A percentile compares a stretch with the other conserved stretches of the same genome.
Conservation (phyloP, 2,329 filamentous ascomycete genomes). For the Massarina eburnea region DNA sequence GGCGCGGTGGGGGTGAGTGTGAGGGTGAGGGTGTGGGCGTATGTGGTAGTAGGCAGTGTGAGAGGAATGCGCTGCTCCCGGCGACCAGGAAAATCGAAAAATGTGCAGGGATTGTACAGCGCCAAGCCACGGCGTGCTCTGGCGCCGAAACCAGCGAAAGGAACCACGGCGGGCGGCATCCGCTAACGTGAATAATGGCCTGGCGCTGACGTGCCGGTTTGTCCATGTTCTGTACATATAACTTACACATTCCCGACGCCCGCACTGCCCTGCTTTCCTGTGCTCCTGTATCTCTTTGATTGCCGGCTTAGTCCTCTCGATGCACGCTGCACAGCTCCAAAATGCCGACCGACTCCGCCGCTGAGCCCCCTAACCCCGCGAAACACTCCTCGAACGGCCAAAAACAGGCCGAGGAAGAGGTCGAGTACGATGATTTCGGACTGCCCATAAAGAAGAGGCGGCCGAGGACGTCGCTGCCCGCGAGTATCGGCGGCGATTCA, state of each 20-base stretch:
- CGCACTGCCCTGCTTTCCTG: background rate
- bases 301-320: constrained; percentile 7
- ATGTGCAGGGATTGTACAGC: background rate
- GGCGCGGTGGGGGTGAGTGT: constrained; percentile 9
- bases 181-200: no score
- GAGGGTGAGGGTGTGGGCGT: background rate
- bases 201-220: constrained; percentile 1
- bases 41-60: constrained; percentile 3
- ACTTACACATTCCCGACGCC: constrained; percentile 5
- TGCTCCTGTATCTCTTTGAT: background rate
- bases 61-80: constrained; percentile 1
- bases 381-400: background rate
- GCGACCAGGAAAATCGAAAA: constrained; percentile 1
- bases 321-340: constrained; percentile 10
- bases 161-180: background rate
- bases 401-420: constrained; percentile 15
- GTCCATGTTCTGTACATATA: constrained; percentile 7
- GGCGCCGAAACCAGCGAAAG: background rate
- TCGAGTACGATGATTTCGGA: constrained; percentile 70
- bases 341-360: constrained; percentile 21
- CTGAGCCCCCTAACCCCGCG: constrained; percentile 26
- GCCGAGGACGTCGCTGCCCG: constrained; percentile 28
- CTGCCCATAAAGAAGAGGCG: constrained; percentile 61
- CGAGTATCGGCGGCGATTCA: constrained; percentile 28
- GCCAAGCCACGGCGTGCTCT: background rate